Evolutionary conservation across 768 basidiomycete species (phyloP), one percentile per base, ranked within the genome.

Genomic region (Tulasnella sp.): DNA sequence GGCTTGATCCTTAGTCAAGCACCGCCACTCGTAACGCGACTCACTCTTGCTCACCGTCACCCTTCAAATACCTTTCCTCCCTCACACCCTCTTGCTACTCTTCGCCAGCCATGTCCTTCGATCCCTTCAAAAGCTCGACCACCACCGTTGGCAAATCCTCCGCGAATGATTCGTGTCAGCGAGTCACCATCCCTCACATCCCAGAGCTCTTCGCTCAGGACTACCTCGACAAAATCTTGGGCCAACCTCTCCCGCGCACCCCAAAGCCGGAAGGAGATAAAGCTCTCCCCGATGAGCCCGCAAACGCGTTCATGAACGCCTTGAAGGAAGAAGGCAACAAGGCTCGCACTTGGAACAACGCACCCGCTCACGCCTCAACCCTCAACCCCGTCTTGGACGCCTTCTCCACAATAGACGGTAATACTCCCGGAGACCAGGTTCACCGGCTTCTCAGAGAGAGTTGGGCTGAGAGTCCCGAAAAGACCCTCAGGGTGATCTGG

Each of bases 401-500:
- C 0, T 92, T 91, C 82, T 83, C 87, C n/a, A 80, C 81, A 18
- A 80, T 91, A 18, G 83, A 82, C 7, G 81, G 81, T 0, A 80
- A 83, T 23, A 79, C 83, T 0, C 26, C 75, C 2, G 81, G 81
- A 3, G 23, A 39, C 0, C 70, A 79, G 0, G 81, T 90, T 29
- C 83, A 86, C 71, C 46, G 70, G 0, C 81, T 85, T 70, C 86
- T 93, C 0, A 81, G 82, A 0, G 84, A 86, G 6, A 86, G 90
- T 1, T 93, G 91, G 91, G 82, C 81, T 39, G 88, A 90, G 78
- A 89, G 92, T 81, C 84, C 90, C 0, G 79, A 82, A 11, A 80
- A 90, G n/a, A 91, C 91, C 0, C 85, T 92, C 51, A 86, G 87
- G 42, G 84, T 92, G 77, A 91, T 93, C 79, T 92, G 91, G 90